Evolutionary conservation across 176 grass and related monocot species (phyloP).

Genomic region (Phoenix roebelenii): DNA sequence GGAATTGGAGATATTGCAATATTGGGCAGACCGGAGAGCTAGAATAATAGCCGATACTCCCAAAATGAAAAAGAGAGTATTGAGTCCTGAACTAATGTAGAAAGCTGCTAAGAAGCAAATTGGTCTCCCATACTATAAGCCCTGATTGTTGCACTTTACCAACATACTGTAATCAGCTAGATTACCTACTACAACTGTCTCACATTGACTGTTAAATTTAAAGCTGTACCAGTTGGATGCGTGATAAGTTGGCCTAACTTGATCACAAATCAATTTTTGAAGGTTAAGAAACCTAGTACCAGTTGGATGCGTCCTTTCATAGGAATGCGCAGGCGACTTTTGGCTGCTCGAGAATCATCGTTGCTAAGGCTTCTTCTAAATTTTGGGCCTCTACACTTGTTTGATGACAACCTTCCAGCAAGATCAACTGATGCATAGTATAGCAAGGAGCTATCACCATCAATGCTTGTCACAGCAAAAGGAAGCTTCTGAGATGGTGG

Average conservation of each 20-base stretch:
- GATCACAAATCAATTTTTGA: constrained; percentile 18
- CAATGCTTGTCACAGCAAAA: constrained; percentile 79
- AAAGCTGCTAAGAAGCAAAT: too few relatives aligned
- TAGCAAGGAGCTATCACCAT: constrained; percentile 73
- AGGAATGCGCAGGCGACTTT: constrained; percentile 71
- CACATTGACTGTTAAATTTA: too few relatives aligned
- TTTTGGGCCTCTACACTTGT: constrained; percentile 43
- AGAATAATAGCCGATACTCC: too few relatives aligned
- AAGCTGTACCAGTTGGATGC: background rate
- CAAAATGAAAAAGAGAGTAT: too few relatives aligned
- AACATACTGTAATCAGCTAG: too few relatives aligned
- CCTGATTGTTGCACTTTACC: too few relatives aligned
- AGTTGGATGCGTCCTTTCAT: constrained; percentile 85
- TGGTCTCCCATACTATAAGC: too few relatives aligned
- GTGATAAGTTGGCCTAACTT: constrained; percentile 9
- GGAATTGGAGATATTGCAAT: too few relatives aligned
- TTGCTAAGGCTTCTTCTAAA: constrained; percentile 30
- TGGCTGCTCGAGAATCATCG: constrained; percentile 54
- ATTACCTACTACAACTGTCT: too few relatives aligned
- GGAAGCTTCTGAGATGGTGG: constrained; percentile 82
- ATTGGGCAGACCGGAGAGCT: too few relatives aligned
- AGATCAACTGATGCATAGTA: constrained; percentile 91
- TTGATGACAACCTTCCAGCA: constrained; percentile 42
- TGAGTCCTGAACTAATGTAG: too few relatives aligned
- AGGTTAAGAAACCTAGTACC: constrained; percentile 44